Base-by-base conservation (phyloP, 1,284 basidiomycete species). In the Exobasidium cylindrosporum region DNA sequence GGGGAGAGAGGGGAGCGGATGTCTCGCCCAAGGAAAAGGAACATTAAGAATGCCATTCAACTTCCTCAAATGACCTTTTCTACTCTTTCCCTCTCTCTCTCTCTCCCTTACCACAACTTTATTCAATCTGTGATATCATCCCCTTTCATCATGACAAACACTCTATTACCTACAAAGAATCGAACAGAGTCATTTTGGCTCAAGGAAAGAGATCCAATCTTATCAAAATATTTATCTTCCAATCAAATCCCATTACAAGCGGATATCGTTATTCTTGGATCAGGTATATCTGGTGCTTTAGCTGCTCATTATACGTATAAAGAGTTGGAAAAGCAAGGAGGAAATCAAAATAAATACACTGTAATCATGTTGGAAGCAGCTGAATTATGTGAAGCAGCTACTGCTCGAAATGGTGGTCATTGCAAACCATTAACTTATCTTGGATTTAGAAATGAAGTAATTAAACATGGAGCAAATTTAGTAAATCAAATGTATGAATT, bases 361-460 rank as follows among this genome's bases (percentile, higher is more conserved):
- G n/a, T 53, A 17, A 17, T 53, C 24, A 4, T 53, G 3, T 31
- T 53, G 10, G 49, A 53, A 3, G 49, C 49, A 3, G n/a, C n/a
- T 17, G 28, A 31, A 4, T 53, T 53, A 53, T 53, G 49, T 14
- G 49, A 53, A 53, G 14, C n/a, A 17, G 49, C 49, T 4, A 53
- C 49, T 10, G 49, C 49, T 17, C 49, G 49, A 17, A 53, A 53
- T n/a, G 49, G 49, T 53, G 49, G 49, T 17, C 49, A 53, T 31
- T 53, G 49, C 14, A 53, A 53, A 14, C 49, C 49, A 31, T 31
- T 53, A 14, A 53, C 14, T 28, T 53, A 53, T 14, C 49, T 53
- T 28, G 49, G 49, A 4, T 53, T 53, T 31, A 3, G 49, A 4
- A 2, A 17, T 3, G 49, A 53, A 17, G 3, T 24, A 53, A 31